Conservation (phyloP, 75 land plant species). For the Pinus albicaulis region DNA sequence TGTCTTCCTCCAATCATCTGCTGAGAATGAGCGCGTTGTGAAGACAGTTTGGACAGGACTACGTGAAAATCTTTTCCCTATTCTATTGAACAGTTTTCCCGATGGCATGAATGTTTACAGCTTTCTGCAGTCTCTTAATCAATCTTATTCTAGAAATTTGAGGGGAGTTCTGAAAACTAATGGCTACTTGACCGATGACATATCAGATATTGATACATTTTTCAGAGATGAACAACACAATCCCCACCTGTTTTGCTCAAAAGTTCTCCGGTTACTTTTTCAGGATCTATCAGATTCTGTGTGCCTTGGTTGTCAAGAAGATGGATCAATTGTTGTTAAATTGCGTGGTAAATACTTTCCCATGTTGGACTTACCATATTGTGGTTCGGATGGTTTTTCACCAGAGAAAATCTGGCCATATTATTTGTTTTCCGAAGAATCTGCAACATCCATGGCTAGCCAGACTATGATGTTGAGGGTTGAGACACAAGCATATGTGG, state of each 20-base stretch:
- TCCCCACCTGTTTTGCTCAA: conserved; percentile 12
- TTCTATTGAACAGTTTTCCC: conserved; percentile 22
- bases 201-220: not conserved
- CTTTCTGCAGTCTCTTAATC: conserved; percentile 11
- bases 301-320: conserved; percentile 27
- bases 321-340: conserved; percentile 27
- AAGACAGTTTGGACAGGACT: conserved; percentile 25
- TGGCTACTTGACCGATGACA: conserved; percentile 13
- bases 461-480: no score
- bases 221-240: not conserved
- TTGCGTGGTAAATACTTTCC: conserved; percentile 23
- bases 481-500: no score
- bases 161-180: conserved; percentile 13
- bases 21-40: conserved; percentile 19
- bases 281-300: conserved; percentile 34
- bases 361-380: conserved; percentile 26
- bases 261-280: conserved; percentile 15
- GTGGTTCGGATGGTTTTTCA: conserved; percentile 4
- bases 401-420: not conserved
- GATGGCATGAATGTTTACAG: conserved; percentile 29
- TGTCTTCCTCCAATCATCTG: conserved; percentile 21
- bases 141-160: conserved; percentile 16
- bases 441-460: not conserved
- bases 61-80: conserved; percentile 24
- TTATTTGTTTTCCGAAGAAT: not conserved